Evolutionary conservation across 352 stramenopile species (phyloP), one percentile per base, ranked within the genome.

Genomic region (Globisporangium acanthophoron): DNA sequence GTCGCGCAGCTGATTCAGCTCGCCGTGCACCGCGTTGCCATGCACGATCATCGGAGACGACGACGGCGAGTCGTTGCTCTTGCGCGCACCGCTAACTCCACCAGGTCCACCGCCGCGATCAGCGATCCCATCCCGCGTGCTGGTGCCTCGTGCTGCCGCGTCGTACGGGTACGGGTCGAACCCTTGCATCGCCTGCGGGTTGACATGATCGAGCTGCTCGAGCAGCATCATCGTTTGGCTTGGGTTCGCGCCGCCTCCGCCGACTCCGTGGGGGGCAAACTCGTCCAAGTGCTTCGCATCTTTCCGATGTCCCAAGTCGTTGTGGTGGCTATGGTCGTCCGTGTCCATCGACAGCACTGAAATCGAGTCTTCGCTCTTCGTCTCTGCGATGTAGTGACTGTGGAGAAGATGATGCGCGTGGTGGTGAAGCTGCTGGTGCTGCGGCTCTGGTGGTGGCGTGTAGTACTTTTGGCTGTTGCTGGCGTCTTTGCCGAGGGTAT

Each of bases 111-210:
- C 31, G 35, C 18, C 18, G 29, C 49, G 27, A 54, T 24, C 29
- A 18, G 29, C 18, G 18, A 35, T 9, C 43, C 18, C 29, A 31
- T 31, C 24, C 20, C 35, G 27, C 8, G 45, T 18, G 29, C 35
- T 35, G 24, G 27, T 46, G 52, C 62, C 69, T 7, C 66, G 66
- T 18, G 66, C 68, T 35, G 71, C 79, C 2, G 69, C 62, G 40
- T 95, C 78, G 52, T 92, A 92, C 54, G 86, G 84, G 61, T 93
- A 95, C 27, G 84, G 75, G 48, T 92, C 86, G 31, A 92, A 92
- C 0, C 81, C 86, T 69, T 94, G 78, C 80, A 95, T 90, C 8
- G 85, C 85, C 61, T 92, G 80, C 5, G 86, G 86, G 43, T 96
- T 96, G 0, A 96, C 82, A 33, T 92, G 78, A 47, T 96, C 86